Conservation (phyloP, 306 rosid genomes). For the Hippophae rhamnoides region DNA sequence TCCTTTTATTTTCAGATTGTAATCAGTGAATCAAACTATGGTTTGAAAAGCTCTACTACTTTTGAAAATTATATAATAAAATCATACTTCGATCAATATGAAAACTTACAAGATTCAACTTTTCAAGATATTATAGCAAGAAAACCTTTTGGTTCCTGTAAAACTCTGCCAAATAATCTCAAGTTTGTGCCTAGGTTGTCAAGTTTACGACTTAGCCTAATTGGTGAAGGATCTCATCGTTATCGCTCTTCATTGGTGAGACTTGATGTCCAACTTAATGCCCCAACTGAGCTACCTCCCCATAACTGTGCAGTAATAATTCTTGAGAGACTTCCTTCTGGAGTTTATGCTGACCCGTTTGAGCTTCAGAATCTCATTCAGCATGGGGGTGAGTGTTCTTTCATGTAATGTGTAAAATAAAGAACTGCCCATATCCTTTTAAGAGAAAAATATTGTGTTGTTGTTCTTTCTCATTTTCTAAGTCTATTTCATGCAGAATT, state of each 20-base stretch:
- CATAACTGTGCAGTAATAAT: slow-evolving; percentile 42
- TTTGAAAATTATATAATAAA: slow-evolving; percentile 36
- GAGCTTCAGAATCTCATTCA: slow-evolving; percentile 74
- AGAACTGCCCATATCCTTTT: neutral
- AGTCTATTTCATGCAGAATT: slow-evolving; percentile 34
- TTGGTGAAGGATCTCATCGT: slow-evolving; percentile 78
- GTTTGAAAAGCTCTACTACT: slow-evolving; percentile 8
- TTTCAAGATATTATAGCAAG: slow-evolving; percentile 45
- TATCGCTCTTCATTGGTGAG: slow-evolving; percentile 41
- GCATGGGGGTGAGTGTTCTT: slow-evolving; percentile 44
- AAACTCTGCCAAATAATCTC: slow-evolving; percentile 27
- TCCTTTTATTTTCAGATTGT: slow-evolving; percentile 36
- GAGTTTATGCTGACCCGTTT: slow-evolving; percentile 78
- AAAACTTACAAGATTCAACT: slow-evolving; percentile 33
- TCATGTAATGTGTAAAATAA: slow-evolving; percentile 3
- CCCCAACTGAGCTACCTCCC: slow-evolving; percentile 26
- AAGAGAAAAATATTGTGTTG: slow-evolving; percentile 5
- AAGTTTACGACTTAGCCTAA: slow-evolving; percentile 33
- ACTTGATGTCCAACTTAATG: slow-evolving; percentile 22
- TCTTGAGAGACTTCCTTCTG: slow-evolving; percentile 65
- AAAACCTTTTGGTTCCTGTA: slow-evolving; percentile 33
- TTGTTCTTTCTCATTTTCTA: slow-evolving; percentile 8
- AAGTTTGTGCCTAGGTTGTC: slow-evolving; percentile 28
- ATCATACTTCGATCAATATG: slow-evolving; percentile 41
- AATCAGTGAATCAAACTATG: slow-evolving; percentile 20